Evolutionary conservation across 2,329 filamentous ascomycete species (phyloP).

Genomic region (Dothideomycetidae sp.): DNA sequence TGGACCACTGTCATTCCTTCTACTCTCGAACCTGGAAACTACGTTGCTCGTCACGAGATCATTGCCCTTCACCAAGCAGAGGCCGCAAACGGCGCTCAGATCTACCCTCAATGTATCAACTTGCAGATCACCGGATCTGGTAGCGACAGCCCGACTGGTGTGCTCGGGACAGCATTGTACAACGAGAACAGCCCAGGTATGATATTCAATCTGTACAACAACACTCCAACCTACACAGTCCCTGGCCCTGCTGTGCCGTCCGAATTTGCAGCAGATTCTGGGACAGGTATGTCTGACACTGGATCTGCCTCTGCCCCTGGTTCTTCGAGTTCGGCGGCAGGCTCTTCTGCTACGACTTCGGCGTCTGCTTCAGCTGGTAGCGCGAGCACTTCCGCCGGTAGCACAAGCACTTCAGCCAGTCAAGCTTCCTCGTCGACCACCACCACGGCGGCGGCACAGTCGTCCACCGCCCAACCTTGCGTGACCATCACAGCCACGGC

Average conservation of each 20-base stretch:
- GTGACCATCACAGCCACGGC: neutral
- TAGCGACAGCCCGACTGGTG: conserved; percentile 35
- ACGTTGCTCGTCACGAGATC: conserved; percentile 47
- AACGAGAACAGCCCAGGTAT: conserved; percentile 40
- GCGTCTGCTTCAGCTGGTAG: conserved; percentile 5
- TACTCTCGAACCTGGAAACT: conserved; percentile 42
- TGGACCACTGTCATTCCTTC: conserved; percentile 39
- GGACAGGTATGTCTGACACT: neutral
- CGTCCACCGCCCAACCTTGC: neutral
- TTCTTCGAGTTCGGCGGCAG: conserved; percentile 7
- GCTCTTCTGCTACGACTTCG: conserved; percentile 3
- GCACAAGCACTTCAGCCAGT: neutral
- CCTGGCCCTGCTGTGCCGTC: conserved; percentile 35
- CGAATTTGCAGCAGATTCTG: conserved; percentile 2
- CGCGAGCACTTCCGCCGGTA: conserved; percentile 5
- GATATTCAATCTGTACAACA: conserved; percentile 42
- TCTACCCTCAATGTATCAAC: conserved; percentile 41
- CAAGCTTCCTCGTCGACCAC: neutral
- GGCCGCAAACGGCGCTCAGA: conserved; percentile 29
- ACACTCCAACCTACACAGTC: conserved; percentile 33
- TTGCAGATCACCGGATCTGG: conserved; percentile 40
- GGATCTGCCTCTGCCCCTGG: conserved; percentile 8
- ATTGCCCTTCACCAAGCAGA: conserved; percentile 45
- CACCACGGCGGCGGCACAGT: conserved; percentile 11
- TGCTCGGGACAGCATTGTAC: conserved; percentile 41